phyloP scores from a whole-genome alignment of 2,329 filamentous ascomycete species.

The Botryotinia calthae region DNA sequence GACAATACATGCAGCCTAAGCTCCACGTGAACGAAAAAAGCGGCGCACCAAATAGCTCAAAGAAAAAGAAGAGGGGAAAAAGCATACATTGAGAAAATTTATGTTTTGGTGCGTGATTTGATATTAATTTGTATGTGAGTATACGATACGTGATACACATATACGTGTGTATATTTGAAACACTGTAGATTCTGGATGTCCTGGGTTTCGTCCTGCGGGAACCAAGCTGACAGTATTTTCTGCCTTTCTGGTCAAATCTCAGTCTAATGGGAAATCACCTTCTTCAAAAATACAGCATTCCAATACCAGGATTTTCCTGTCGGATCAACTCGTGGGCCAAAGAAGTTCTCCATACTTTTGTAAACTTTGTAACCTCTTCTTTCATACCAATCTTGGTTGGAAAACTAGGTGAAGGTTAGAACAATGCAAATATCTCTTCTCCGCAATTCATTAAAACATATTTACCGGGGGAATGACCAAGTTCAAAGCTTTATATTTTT shows the following conservation, averaged over 20 bases:
- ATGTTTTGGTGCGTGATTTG: neutral
- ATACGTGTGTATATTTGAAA: neutral
- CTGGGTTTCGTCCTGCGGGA: neutral
- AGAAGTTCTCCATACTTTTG: constrained; percentile 22
- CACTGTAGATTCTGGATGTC: neutral
- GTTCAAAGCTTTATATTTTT: constrained; percentile 24
- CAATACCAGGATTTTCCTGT: constrained; percentile 27
- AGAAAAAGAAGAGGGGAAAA: neutral
- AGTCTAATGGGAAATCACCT: constrained; percentile 19
- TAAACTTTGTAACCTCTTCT: constrained; percentile 32
- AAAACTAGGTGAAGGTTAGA: constrained; percentile 25
- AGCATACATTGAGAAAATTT: neutral
- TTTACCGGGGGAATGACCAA: constrained; percentile 24
- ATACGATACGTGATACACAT: neutral
- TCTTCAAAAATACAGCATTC: constrained; percentile 30
- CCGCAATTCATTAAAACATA: neutral
- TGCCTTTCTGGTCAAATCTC: neutral
- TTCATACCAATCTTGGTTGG: constrained; percentile 34
- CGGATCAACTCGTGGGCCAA: constrained; percentile 22
- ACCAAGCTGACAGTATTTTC: neutral
- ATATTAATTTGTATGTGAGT: neutral
- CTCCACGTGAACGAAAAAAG: neutral
- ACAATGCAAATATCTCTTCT: neutral
- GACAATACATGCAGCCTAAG: neutral
- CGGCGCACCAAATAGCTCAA: neutral